phyloP scores from a whole-genome alignment of 208 protist genomes.

The Trypanosoma lewisi region DNA sequence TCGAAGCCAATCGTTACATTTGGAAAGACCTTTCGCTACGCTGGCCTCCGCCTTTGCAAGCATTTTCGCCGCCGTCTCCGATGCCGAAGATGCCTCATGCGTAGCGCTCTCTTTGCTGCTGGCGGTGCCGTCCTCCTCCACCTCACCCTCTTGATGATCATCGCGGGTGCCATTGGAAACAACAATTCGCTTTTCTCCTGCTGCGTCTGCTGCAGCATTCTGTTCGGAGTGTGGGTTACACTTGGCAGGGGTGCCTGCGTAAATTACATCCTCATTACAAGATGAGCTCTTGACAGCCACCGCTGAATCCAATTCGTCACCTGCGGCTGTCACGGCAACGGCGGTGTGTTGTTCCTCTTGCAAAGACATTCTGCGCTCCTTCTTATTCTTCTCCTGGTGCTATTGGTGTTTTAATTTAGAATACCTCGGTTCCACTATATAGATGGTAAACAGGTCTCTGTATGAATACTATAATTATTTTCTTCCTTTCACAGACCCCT shows the following conservation, averaged over 20 bases:
- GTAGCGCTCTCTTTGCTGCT: too few species aligned
- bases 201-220: background rate
- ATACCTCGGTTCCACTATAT: too few species aligned
- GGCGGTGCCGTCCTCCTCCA: background rate
- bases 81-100: background rate
- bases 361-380: background rate
- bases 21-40: slow-evolving; percentile 47
- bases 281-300: background rate
- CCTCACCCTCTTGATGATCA: slow-evolving; percentile 4
- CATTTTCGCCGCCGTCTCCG: slow-evolving; percentile 30
- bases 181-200: too few species aligned
- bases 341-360: background rate
- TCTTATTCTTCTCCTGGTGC: background rate
- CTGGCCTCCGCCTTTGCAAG: slow-evolving; percentile 43
- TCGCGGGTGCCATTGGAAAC: slow-evolving; percentile 1
- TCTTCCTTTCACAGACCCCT: too few species aligned
- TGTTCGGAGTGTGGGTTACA: background rate
- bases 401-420: background rate
- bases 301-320: background rate
- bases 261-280: background rate
- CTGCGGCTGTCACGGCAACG: background rate
- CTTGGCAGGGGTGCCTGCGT: background rate
- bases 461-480: too few species aligned
- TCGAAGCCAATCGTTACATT: slow-evolving; percentile 59
- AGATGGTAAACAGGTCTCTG: too few species aligned